Percentiles rank a stretch among this genome's conserved stretches.
Evolutionary conservation across 768 basidiomycete species (phyloP).

Genomic region (Neoboletus magnificus): DNA sequence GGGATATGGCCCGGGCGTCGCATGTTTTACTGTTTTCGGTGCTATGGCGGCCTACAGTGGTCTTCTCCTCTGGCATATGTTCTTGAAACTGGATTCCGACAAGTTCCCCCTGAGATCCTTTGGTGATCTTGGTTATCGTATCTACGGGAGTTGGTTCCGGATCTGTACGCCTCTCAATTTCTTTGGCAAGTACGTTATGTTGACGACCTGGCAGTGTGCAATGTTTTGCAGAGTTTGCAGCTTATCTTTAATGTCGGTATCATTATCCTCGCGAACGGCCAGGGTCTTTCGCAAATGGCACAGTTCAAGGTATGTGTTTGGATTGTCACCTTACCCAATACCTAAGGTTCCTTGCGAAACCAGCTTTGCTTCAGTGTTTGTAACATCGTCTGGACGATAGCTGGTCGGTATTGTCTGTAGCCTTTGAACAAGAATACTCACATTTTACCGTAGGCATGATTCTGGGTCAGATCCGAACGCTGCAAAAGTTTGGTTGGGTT

Average conservation of each 20-base stretch:
- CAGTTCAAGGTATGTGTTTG: constrained; percentile 38
- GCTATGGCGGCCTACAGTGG: constrained; percentile 54
- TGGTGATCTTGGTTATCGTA: constrained; percentile 53
- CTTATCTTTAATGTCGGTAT: constrained; percentile 51
- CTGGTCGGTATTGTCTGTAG: constrained; percentile 9
- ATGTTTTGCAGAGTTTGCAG: constrained; percentile 53
- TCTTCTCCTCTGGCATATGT: constrained; percentile 53
- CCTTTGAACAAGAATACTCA: background rate
- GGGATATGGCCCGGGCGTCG: constrained; percentile 57
- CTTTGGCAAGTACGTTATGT: background rate
- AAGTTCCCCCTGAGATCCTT: constrained; percentile 49
- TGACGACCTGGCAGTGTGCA: constrained; percentile 30
- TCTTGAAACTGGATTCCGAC: constrained; percentile 53
- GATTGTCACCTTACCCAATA: background rate
- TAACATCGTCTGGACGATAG: constrained; percentile 55
- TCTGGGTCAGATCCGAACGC: constrained; percentile 56
- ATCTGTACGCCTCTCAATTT: constrained; percentile 25
- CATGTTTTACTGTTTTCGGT: constrained; percentile 22
- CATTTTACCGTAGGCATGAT: constrained; percentile 40
- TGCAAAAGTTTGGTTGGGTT: constrained; percentile 51
- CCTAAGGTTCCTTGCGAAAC: background rate
- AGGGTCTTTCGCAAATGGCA: constrained; percentile 50
- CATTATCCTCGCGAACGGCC: constrained; percentile 39
- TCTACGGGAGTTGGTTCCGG: constrained; percentile 48
- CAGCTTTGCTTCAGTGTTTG: constrained; percentile 56